Evolutionary conservation across 2,329 filamentous ascomycete genomes (phyloP), one percentile per base, ranked within the genome.

Genomic region (Diplodia scrobiculata): DNA sequence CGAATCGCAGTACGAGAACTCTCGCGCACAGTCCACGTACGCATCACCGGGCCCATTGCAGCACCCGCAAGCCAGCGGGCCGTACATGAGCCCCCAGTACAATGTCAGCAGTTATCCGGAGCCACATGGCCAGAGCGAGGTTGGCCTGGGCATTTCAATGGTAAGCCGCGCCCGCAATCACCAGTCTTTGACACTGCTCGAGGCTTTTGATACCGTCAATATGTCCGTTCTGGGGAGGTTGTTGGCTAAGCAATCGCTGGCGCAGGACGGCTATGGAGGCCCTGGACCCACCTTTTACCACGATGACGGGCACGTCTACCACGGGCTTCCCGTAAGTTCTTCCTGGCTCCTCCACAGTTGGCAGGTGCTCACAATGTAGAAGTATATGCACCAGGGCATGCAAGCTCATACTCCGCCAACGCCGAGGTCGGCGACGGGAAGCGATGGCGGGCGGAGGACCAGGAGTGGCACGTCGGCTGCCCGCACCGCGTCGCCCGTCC

Each of bases 381-480:
- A 68, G 75, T 69, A 70, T 11, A 70, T 71, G 48, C 74, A 73
- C 38, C 73, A 73, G 34, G 68, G 68, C 6, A 70, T 73, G 17
- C 74, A 73, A 63, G 73, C 74, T 11, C 68, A 69, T n/a, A 71
- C 72, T 38, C 80, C 81, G 25, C 79, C 79, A 25, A 82, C 80
- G 13, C 80, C 81, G 52, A 75, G 75, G 62, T 82, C 80, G 38
- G 74, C 77, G 13, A 78, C 74, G 9, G 75, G 76, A 32, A 76
- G 76, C 66, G 80, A 82, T 53, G 72, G 73, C 47, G 71, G 74
- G 13, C 74, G 76, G 60, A 78, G 76, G 59, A 79, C 78, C 45
- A 77, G 80, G 65, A 81, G 74, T 59, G 71, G 72, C n/a, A 66
- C 53, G 17, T 66, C 64, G 14, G 65, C 58, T 9, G 58, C 47